These are phyloP conservation scores for Cercospora sp. DNA, from an alignment of 2,329 filamentous ascomycete species.

Conservation along the genomic window DNA sequence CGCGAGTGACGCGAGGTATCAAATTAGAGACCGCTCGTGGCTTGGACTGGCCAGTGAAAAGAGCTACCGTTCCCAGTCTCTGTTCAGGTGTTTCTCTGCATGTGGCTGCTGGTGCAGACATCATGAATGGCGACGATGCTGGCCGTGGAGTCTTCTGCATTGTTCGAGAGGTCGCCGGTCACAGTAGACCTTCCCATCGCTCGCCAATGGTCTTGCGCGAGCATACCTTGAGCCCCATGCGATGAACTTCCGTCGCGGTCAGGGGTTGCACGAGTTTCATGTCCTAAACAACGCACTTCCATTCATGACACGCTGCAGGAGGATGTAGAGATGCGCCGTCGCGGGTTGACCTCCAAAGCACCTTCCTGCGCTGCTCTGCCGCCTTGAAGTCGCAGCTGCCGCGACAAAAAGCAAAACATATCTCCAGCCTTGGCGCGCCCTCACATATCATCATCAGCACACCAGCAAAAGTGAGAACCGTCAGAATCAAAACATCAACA, in stretches of 20 bases:
- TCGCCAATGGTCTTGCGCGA: neutral
- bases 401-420: neutral
- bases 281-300: neutral
- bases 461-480: neutral
- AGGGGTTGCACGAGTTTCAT: neutral
- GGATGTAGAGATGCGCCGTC: neutral
- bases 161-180: neutral
- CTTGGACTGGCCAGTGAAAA: neutral
- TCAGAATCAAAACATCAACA: neutral
- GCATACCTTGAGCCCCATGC: neutral
- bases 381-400: neutral
- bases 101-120: neutral
- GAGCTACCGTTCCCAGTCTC: neutral
- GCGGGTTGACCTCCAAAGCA: neutral
- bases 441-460: neutral
- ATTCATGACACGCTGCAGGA: neutral
- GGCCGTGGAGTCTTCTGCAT: neutral
- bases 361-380: neutral
- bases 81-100: neutral
- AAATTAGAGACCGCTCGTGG: neutral
- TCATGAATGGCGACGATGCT: neutral
- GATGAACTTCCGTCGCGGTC: neutral
- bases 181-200: neutral
- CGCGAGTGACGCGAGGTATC: neutral
- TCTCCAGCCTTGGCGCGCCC: neutral